Base-by-base conservation (phyloP, 169 alveolate species). In the Plasmodium cynomolgi region DNA sequence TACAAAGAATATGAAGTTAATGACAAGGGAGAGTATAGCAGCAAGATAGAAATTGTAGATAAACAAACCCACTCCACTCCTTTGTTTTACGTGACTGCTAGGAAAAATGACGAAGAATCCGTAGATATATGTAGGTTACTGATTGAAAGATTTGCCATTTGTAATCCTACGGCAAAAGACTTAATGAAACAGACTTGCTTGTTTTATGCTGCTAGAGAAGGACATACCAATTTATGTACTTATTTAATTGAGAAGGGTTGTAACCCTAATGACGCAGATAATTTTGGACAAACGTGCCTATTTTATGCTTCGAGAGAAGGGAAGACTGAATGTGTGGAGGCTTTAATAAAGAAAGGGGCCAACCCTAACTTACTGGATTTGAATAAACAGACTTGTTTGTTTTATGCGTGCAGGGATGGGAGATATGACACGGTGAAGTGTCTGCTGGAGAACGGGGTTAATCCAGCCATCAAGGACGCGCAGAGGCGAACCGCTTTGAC, bases 191-290 rank as follows among this genome's bases (percentile, higher is more conserved):
- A 98, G 83, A 97, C 99, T n/a, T 97, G 98, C 34, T 95, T 98
- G 23, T 98, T 98, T 96, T 98, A 98, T 96, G 99, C 99, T 3
- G 98, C 99, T 8, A 96, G 99, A 80, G 99, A 98, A 82, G 99
- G 99, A 0, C 97, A 97, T 83, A 94, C 94, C 29, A 96, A 96
- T 83, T 96, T 97, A 34, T 96, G 98, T 81, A 96, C 97, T 7
- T 98, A 95, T 92, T 94, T 98, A 83, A 93, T 97, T 13, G 97
- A 96, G 11, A 90, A 96, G 44, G 99, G 99, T 7, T 97, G 98
- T 71, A 96, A 98, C 62, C 98, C 98, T 15, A 97, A 98, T 91
- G 98, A 97, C 88, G 94, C 96, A 17, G 99, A 98, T 95, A 94
- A 96, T 72, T 97, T 97, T 73, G 98, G 98, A 7, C 99, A 98